phyloP scores from a whole-genome alignment of 2,329 filamentous ascomycete genomes.

The Pestalotiopsis sp. region DNA sequence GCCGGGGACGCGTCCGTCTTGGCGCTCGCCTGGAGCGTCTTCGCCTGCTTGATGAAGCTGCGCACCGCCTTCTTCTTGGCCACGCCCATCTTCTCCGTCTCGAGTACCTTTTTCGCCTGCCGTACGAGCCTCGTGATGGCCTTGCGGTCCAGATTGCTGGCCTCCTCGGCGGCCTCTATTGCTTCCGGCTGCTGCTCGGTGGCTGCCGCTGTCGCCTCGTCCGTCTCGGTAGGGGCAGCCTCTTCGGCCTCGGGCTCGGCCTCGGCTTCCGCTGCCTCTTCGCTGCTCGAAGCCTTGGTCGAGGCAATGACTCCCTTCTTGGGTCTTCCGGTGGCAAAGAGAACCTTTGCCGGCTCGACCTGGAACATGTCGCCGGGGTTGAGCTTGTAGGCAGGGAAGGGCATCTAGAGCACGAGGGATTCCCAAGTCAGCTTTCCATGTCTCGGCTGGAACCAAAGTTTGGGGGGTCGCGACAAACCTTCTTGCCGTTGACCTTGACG shows the following conservation, averaged over 20 bases:
- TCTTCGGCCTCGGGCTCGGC: conserved; percentile 25
- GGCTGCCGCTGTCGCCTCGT: conserved; percentile 24
- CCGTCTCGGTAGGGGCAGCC: conserved; percentile 14
- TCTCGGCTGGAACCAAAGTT: background rate
- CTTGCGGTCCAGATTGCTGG: conserved; percentile 27
- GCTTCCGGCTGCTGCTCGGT: conserved; percentile 40
- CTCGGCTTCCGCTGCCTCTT: conserved; percentile 17
- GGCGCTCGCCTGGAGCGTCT: conserved; percentile 60
- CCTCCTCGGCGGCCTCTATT: conserved; percentile 27
- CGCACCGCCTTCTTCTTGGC: conserved; percentile 77
- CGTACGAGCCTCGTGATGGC: conserved; percentile 52
- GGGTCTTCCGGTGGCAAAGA: conserved; percentile 79
- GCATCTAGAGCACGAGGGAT: conserved; percentile 62
- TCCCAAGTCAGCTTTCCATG: background rate
- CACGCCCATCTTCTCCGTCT: conserved; percentile 58
- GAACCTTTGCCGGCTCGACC: conserved; percentile 83
- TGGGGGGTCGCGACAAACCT: conserved; percentile 55
- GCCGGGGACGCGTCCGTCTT: conserved; percentile 31
- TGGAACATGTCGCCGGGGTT: conserved; percentile 99
- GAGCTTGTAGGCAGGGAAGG: conserved; percentile 85
- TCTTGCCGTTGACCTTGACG: conserved; percentile 95
- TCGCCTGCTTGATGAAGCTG: conserved; percentile 66
- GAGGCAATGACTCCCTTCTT: conserved; percentile 46
- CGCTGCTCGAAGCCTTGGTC: conserved; percentile 21
- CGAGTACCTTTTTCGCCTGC: conserved; percentile 61